These are phyloP conservation scores for Lasiodiplodia theobromae DNA, from an alignment of 2,329 filamentous ascomycete species.

Conservation along the genomic window DNA sequence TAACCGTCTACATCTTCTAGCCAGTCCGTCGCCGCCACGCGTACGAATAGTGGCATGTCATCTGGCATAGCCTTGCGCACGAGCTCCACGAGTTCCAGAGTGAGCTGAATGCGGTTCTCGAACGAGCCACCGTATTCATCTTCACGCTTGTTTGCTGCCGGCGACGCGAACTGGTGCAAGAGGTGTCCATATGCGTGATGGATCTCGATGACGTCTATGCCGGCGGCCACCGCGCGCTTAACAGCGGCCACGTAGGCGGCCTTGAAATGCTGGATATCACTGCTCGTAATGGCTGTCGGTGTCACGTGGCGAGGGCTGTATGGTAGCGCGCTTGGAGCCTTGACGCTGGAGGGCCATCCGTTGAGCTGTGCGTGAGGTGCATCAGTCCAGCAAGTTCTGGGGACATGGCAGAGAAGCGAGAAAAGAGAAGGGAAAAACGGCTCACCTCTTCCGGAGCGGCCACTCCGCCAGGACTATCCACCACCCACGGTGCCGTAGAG, in stretches of 20 bases:
- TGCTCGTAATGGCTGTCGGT: conserved; percentile 69
- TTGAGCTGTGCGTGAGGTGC: too few species aligned
- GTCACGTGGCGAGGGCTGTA: conserved; percentile 41
- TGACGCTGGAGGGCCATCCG: too few species aligned
- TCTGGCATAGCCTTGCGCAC: conserved; percentile 69
- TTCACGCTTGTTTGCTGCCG: conserved; percentile 70
- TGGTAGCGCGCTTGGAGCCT: too few species aligned
- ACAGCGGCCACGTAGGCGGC: conserved; percentile 68
- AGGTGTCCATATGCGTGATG: conserved; percentile 84
- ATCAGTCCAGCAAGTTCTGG: too few species aligned
- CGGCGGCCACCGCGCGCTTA: conserved; percentile 61
- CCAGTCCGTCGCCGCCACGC: conserved; percentile 76
- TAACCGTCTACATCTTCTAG: conserved; percentile 63
- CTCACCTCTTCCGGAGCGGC: conserved; percentile 73
- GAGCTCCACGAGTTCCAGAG: conserved; percentile 70
- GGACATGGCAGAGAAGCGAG: conserved; percentile 49
- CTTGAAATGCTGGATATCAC: conserved; percentile 69
- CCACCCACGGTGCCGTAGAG: conserved; percentile 70
- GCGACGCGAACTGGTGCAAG: conserved; percentile 73
- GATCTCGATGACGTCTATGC: conserved; percentile 80
- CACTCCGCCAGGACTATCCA: conserved; percentile 64
- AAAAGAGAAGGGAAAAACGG: conserved; percentile 73
- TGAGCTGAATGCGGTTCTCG: conserved; percentile 74
- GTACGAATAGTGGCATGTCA: conserved; percentile 73
- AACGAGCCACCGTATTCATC: conserved; percentile 73